A percentile compares a stretch with the other conserved stretches of the same genome.
Conservation (phyloP, 495 filamentous ascomycete genomes). For the Penicillium turbatum region DNA sequence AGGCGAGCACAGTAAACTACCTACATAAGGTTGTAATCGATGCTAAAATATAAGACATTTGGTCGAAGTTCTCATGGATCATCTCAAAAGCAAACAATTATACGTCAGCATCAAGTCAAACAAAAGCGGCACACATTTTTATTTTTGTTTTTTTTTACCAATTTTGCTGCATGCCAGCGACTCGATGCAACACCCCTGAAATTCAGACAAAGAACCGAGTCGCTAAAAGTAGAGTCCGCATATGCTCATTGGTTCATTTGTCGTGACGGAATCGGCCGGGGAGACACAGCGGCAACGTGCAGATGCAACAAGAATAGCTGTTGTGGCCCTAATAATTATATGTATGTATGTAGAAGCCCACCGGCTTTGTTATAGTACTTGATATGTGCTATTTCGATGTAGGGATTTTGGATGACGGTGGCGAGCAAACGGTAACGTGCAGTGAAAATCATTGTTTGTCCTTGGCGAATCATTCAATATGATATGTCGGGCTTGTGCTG, state of each 20-base stretch:
- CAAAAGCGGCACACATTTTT: neutral
- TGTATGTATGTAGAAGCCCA: neutral
- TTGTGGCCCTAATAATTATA: constrained; percentile 2
- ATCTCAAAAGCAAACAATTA: too few species aligned
- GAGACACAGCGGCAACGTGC: constrained; percentile 13
- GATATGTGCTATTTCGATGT: too few species aligned
- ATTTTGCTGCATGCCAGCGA: neutral
- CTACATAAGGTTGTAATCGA: too few species aligned
- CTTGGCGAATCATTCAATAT: neutral
- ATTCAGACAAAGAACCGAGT: neutral
- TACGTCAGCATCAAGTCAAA: neutral
- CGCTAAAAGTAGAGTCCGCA: neutral
- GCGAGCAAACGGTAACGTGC: constrained; percentile 4
- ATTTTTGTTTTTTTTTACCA: neutral
- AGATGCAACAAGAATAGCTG: constrained; percentile 5
- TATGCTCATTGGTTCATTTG: constrained; percentile 6
- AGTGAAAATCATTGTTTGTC: neutral
- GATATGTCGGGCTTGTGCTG: neutral
- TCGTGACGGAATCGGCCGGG: neutral
- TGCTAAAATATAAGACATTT: too few species aligned
- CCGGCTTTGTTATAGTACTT: neutral
- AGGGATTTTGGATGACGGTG: constrained; percentile 1
- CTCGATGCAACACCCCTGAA: neutral
- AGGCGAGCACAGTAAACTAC: too few species aligned
- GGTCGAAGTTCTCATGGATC: too few species aligned